A percentile compares a stretch with the other conserved stretches of the same genome.
These are phyloP conservation scores for Suillus subluteus DNA, from an alignment of 768 basidiomycete species.

Conservation along the genomic window DNA sequence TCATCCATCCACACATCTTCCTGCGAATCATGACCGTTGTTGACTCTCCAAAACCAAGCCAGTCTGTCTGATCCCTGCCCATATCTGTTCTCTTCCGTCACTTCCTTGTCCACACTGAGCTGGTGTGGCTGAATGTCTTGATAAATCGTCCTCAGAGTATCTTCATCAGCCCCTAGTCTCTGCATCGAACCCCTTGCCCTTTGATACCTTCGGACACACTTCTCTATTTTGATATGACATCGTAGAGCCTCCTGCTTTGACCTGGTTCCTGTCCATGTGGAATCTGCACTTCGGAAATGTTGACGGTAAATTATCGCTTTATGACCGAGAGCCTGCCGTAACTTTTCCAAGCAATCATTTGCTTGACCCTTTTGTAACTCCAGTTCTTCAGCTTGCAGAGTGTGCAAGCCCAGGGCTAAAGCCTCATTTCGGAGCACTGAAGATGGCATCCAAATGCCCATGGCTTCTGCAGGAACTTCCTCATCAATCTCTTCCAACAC, in stretches of 20 bases:
- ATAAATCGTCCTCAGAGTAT: neutral
- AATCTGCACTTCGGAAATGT: conserved; percentile 8
- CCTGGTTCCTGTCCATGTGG: conserved; percentile 2
- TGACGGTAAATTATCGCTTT: conserved; percentile 7
- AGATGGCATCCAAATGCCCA: conserved; percentile 14
- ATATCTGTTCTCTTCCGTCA: conserved; percentile 17
- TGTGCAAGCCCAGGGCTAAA: neutral
- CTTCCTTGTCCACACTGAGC: conserved; percentile 10
- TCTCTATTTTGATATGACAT: neutral
- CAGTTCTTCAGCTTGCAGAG: conserved; percentile 7
- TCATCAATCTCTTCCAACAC: neutral
- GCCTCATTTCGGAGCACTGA: neutral
- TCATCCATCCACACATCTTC: conserved; percentile 7
- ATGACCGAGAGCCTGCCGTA: conserved; percentile 5
- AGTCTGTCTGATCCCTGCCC: conserved; percentile 13
- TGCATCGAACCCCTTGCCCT: neutral
- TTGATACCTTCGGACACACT: conserved; percentile 8
- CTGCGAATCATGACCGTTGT: neutral
- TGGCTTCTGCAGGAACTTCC: conserved; percentile 1
- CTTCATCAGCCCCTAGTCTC: neutral
- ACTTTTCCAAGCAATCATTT: conserved; percentile 10
- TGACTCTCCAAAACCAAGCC: conserved; percentile 11
- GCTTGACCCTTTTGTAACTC: conserved; percentile 4
- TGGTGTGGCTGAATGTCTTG: neutral
- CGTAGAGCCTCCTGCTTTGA: conserved; percentile 5